Conservation (phyloP, 306 rosid genomes). For the Acacia melanoxylon region DNA sequence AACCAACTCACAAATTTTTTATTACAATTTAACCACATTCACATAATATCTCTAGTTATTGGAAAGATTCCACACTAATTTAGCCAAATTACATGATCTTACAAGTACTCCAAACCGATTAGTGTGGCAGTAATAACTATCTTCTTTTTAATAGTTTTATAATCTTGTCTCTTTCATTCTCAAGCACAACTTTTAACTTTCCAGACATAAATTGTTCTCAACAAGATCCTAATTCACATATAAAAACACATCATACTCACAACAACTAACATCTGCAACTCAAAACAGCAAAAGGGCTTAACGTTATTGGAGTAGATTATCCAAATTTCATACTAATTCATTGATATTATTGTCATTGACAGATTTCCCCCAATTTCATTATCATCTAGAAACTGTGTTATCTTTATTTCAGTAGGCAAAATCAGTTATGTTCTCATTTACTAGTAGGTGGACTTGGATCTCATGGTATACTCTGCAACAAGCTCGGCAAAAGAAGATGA, state of each 20-base stretch:
- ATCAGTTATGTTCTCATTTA: conserved; percentile 19
- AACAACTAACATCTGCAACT: background rate
- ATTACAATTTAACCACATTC: too few relatives aligned
- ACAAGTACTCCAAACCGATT: background rate
- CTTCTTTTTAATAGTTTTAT: background rate
- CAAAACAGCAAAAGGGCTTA: background rate
- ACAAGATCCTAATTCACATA: background rate
- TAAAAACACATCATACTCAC: background rate
- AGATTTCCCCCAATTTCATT: background rate
- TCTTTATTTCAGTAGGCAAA: background rate
- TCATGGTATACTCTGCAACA: conserved; percentile 58
- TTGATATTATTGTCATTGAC: background rate
- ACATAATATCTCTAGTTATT: background rate
- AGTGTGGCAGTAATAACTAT: background rate
- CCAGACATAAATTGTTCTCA: background rate
- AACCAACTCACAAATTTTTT: too few relatives aligned
- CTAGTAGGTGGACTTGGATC: conserved; percentile 45
- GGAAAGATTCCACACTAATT: background rate
- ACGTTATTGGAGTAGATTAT: background rate
- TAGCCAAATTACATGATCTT: background rate
- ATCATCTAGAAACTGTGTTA: background rate
- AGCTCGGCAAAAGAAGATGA: conserved; percentile 64
- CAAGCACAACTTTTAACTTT: background rate
- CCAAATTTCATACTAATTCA: background rate
- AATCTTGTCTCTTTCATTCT: background rate